A percentile compares a stretch with the other conserved stretches of the same genome.
phyloP scores from a whole-genome alignment of 2,329 filamentous ascomycete genomes.

The Aspergillus sp. region DNA sequence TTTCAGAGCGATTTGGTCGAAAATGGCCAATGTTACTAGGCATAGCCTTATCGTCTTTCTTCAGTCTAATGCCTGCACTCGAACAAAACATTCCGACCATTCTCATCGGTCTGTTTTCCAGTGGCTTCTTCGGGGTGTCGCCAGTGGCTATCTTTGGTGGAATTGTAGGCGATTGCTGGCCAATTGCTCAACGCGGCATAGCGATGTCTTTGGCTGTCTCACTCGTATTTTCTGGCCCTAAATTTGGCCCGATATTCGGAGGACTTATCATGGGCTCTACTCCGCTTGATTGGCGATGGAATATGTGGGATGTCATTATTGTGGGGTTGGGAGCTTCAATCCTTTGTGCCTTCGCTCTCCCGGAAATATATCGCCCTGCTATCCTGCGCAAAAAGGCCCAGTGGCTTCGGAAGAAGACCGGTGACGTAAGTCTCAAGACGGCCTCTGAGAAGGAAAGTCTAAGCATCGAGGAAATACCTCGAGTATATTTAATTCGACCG shows the following conservation, averaged over 20 bases:
- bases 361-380: not conserved
- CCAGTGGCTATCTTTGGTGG: conserved; percentile 44
- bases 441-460: too few species aligned
- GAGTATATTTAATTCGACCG: too few species aligned
- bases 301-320: conserved; percentile 1
- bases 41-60: conserved; percentile 54
- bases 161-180: conserved; percentile 43
- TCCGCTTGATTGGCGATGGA: not conserved
- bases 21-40: conserved; percentile 55
- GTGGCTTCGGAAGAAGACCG: not conserved
- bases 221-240: conserved; percentile 6
- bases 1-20: conserved; percentile 48
- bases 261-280: not conserved
- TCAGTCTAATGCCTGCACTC: conserved; percentile 56
- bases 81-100: conserved; percentile 46
- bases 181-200: too few species aligned
- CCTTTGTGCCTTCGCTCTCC: not conserved
- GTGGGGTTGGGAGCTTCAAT: not conserved
- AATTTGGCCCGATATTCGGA: not conserved
- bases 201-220: too few species aligned
- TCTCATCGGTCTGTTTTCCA: conserved; percentile 45
- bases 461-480: too few species aligned
- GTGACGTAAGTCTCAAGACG: not conserved
- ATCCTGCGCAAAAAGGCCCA: not conserved
- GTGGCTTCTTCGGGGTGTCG: conserved; percentile 43